phyloP scores from a whole-genome alignment of 2,329 filamentous ascomycete species.

The Macrophomina pseudophaseolina region DNA sequence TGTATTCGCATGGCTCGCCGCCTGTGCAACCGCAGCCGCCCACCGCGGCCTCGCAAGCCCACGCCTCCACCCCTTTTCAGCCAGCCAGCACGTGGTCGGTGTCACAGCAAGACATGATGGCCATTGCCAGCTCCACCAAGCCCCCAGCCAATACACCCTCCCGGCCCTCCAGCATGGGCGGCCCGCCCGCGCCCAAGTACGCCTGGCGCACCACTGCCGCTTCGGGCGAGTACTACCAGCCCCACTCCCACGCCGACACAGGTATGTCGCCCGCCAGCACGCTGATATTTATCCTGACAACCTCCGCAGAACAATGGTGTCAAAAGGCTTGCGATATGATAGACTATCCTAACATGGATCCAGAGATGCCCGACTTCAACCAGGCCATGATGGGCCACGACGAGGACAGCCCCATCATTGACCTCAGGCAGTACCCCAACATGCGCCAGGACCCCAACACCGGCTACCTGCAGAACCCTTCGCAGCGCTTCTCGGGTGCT shows the following conservation, averaged over 20 bases:
- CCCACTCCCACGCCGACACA: slow-evolving; percentile 41
- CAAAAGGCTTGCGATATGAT: slow-evolving; percentile 40
- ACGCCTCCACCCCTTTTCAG: slow-evolving; percentile 33
- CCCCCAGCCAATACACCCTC: neutral
- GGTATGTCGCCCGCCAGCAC: slow-evolving; percentile 35
- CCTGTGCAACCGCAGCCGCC: slow-evolving; percentile 32
- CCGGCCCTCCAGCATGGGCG: slow-evolving; percentile 24
- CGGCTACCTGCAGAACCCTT: slow-evolving; percentile 53
- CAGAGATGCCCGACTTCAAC: slow-evolving; percentile 44
- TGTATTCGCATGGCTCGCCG: slow-evolving; percentile 42
- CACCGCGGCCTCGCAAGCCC: neutral
- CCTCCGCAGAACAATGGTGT: slow-evolving; percentile 42
- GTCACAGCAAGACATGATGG: slow-evolving; percentile 28
- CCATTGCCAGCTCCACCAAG: slow-evolving; percentile 3
- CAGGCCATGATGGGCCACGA: slow-evolving; percentile 45
- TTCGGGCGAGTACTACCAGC: slow-evolving; percentile 41
- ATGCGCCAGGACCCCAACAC: slow-evolving; percentile 35
- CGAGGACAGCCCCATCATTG: slow-evolving; percentile 48
- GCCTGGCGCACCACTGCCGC: slow-evolving; percentile 31
- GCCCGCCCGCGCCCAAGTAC: neutral
- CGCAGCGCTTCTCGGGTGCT: slow-evolving; percentile 71
- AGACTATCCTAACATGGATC: slow-evolving; percentile 45
- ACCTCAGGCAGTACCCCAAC: slow-evolving; percentile 43
- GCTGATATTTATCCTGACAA: slow-evolving; percentile 32
- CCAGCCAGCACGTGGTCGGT: slow-evolving; percentile 30